These are phyloP conservation scores for Torrubiella hemipterigena DNA, from an alignment of 2,329 filamentous ascomycete genomes.

Conservation along the genomic window DNA sequence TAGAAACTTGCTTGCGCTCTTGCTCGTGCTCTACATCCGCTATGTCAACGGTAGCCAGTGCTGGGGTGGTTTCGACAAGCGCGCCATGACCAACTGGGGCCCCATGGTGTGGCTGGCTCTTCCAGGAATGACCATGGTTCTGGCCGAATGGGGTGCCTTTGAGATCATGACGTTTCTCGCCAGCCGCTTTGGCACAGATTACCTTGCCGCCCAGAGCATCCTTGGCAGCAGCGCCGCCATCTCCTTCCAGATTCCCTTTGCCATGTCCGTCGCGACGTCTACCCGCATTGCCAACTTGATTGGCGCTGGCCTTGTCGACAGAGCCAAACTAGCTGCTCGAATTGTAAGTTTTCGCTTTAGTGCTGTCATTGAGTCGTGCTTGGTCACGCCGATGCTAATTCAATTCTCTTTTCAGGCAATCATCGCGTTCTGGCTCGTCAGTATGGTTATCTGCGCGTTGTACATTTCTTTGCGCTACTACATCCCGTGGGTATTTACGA, in stretches of 20 bases:
- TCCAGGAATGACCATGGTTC: constrained; percentile 85
- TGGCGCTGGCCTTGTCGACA: constrained; percentile 68
- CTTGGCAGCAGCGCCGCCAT: constrained; percentile 67
- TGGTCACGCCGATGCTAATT: not conserved
- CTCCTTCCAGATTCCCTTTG: constrained; percentile 86
- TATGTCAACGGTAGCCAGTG: constrained; percentile 65
- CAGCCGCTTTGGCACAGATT: constrained; percentile 67
- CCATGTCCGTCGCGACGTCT: constrained; percentile 75
- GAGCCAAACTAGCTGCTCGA: constrained; percentile 66
- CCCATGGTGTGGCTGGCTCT: constrained; percentile 75
- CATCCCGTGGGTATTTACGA: constrained; percentile 67
- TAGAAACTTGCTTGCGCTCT: constrained; percentile 61
- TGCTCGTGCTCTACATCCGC: constrained; percentile 65
- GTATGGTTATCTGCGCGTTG: constrained; percentile 63
- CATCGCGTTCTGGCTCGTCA: constrained; percentile 57
- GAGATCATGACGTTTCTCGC: constrained; percentile 79
- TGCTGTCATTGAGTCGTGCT: constrained; percentile 5
- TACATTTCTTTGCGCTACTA: constrained; percentile 56
- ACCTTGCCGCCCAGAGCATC: constrained; percentile 83
- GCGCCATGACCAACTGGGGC: constrained; percentile 65
- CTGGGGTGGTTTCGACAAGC: constrained; percentile 68
- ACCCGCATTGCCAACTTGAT: constrained; percentile 92
- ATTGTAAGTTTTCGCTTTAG: constrained; percentile 38
- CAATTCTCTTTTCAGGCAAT: constrained; percentile 24
- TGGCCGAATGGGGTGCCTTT: constrained; percentile 87